Percentiles rank a stretch among this genome's conserved stretches.
phyloP scores from a whole-genome alignment of 2,329 filamentous ascomycete genomes.

The Cylindrodendrum hubeiense region DNA sequence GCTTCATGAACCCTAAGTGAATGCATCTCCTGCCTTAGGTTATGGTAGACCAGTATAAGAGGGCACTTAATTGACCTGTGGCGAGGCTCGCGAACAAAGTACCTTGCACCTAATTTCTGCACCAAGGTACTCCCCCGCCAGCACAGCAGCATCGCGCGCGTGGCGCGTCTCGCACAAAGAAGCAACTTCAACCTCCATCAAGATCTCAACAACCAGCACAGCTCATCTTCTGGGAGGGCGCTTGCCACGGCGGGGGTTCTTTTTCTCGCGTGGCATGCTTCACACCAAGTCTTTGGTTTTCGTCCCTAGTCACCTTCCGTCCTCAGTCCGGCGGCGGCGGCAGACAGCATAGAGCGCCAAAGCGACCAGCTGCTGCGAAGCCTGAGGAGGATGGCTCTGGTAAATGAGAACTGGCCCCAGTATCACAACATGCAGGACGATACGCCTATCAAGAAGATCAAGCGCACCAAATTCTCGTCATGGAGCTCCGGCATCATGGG shows the following conservation, averaged over 20 bases:
- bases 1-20: too few species aligned
- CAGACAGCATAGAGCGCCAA: neutral
- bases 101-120: conserved; percentile 17
- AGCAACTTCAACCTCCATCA: conserved; percentile 13
- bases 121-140: conserved; percentile 19
- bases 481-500: conserved; percentile 31
- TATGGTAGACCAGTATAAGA: neutral
- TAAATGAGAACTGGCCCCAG: neutral
- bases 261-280: neutral
- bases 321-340: neutral
- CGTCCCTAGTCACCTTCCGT: neutral
- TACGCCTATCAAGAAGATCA: conserved; percentile 25
- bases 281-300: neutral
- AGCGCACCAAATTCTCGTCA: conserved; percentile 31
- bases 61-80: neutral
- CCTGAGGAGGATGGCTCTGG: neutral
- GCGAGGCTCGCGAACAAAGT: conserved; percentile 11
- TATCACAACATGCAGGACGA: conserved; percentile 16
- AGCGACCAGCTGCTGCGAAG: neutral
- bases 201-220: neutral
- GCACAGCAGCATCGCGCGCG: conserved; percentile 34
- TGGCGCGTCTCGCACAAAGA: conserved; percentile 33
- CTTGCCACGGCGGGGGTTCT: neutral
- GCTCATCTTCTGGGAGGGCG: neutral
- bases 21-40: neutral